Conservation (phyloP, 106 monocot species). For the Allium sativum region DNA sequence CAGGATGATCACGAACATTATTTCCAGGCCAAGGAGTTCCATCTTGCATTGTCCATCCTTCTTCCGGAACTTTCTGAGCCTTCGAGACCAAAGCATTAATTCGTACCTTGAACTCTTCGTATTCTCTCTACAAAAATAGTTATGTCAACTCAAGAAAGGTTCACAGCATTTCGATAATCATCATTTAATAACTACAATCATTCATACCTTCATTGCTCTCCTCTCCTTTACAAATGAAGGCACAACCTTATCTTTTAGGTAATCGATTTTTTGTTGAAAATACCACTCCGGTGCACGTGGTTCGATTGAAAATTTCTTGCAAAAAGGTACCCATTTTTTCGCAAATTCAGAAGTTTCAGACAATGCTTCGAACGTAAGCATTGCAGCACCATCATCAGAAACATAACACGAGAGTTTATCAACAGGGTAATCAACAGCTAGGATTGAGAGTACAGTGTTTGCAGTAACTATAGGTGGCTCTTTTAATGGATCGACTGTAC, state of each 20-base stretch:
- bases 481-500: conserved; percentile 41
- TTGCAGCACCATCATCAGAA: conserved; percentile 45
- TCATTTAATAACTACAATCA: not conserved
- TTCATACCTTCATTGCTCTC: conserved; percentile 22
- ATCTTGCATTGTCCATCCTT: conserved; percentile 94
- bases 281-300: conserved; percentile 38
- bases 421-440: conserved; percentile 37
- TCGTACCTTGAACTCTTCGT: conserved; percentile 79
- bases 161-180: not conserved
- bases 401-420: conserved; percentile 41
- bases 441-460: conserved; percentile 35
- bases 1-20: conserved; percentile 81
- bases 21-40: conserved; percentile 90
- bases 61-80: conserved; percentile 79
- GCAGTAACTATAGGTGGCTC: conserved; percentile 40
- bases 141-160: not conserved
- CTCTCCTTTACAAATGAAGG: conserved; percentile 23
- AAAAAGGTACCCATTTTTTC: conserved; percentile 40
- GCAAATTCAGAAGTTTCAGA: conserved; percentile 42
- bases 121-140: conserved; percentile 50
- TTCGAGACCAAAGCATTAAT: conserved; percentile 84
- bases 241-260: conserved; percentile 21
- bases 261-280: conserved; percentile 32
- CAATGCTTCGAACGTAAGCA: conserved; percentile 40
- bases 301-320: conserved; percentile 32